Evolutionary conservation across 345 rosid genomes (phyloP).

Genomic region (Passiflora organensis): DNA sequence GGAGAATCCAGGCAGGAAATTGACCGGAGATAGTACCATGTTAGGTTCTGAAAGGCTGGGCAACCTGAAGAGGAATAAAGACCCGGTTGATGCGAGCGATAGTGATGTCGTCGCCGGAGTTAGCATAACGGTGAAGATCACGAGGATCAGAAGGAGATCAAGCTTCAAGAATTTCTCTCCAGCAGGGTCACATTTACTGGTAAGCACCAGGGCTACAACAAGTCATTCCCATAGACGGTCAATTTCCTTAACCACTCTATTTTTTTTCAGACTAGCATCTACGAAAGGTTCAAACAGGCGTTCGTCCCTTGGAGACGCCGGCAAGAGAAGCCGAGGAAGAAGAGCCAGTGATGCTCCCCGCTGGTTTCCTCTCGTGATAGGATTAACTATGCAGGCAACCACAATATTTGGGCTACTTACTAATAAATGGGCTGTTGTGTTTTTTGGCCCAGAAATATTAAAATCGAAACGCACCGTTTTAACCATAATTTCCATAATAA

Average conservation of each 20-base stretch:
- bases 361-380: background rate
- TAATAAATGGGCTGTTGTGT: no score
- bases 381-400: background rate
- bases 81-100: conserved; percentile 16
- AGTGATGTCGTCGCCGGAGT: conserved; percentile 8
- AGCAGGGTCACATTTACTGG: conserved; percentile 48
- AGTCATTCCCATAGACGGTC: background rate
- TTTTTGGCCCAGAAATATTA: no score
- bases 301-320: conserved; percentile 52
- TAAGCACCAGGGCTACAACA: conserved; percentile 26
- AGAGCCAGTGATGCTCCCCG: background rate
- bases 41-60: conserved; percentile 14
- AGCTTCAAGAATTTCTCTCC: conserved; percentile 36
- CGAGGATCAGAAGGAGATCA: conserved; percentile 37
- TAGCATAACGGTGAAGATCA: conserved; percentile 38
- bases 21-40: conserved; percentile 17
- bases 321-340: conserved; percentile 2
- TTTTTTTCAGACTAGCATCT: conserved; percentile 63
- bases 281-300: conserved; percentile 52
- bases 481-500: no score
- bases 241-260: no score
- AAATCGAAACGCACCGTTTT: no score
- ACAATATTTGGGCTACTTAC: no score
- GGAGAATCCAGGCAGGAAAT: background rate
- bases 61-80: conserved; percentile 28